Evolutionary conservation across 805 yeast species (phyloP).

Genomic region (Grigorovia transvaalensis): DNA sequence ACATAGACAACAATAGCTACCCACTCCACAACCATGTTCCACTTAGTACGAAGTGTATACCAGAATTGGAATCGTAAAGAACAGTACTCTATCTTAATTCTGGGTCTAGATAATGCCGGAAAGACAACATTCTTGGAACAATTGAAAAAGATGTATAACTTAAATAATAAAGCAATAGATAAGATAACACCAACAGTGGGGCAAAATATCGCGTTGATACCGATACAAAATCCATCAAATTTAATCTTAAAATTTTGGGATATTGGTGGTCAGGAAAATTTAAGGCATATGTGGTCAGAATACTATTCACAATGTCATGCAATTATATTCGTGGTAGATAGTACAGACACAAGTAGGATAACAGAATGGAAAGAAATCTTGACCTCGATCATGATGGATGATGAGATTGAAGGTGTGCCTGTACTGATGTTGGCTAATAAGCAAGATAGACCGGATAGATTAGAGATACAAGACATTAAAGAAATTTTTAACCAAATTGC

Average conservation of each 20-base stretch:
- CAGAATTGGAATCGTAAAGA: conserved; percentile 48
- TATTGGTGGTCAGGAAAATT: conserved; percentile 86
- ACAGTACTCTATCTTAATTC: conserved; percentile 66
- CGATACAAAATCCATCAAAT: conserved; percentile 25
- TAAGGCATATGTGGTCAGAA: conserved; percentile 77
- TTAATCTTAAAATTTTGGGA: conserved; percentile 81
- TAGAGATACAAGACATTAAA: conserved; percentile 72
- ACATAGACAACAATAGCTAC: not conserved
- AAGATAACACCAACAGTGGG: conserved; percentile 90
- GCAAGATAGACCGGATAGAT: conserved; percentile 64
- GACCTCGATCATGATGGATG: conserved; percentile 43
- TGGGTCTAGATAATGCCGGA: conserved; percentile 94
- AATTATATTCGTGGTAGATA: conserved; percentile 83
- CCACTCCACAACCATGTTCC: conserved; percentile 43
- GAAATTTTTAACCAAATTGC: conserved; percentile 76
- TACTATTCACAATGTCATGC: conserved; percentile 85
- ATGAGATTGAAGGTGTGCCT: conserved; percentile 68
- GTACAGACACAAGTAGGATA: conserved; percentile 73
- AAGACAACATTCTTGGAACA: conserved; percentile 75
- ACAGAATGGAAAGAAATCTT: conserved; percentile 72
- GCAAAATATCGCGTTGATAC: conserved; percentile 60
- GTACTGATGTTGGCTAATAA: conserved; percentile 91
- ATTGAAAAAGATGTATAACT: conserved; percentile 44
- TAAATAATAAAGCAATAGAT: conserved; percentile 41
- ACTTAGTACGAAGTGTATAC: conserved; percentile 52